A percentile compares a stretch with the other conserved stretches of the same genome.
phyloP scores from a whole-genome alignment of 106 monocot species.

The Dendrobium officinale region DNA sequence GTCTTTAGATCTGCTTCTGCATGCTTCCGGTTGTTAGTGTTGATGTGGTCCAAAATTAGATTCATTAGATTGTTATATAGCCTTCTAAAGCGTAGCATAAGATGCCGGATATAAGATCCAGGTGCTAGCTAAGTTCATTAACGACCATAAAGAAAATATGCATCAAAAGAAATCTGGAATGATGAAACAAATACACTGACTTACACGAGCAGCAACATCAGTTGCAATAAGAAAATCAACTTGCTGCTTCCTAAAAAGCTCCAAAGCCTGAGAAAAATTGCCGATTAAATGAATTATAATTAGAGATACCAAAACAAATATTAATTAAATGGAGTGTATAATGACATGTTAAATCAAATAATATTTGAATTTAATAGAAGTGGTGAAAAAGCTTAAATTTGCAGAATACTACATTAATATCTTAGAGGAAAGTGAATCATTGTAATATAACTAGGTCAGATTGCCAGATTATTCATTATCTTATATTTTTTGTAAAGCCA shows the following conservation, averaged over 20 bases:
- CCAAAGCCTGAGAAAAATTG: constrained; percentile 72
- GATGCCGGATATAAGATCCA: background rate
- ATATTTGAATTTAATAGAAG: background rate
- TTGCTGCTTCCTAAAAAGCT: constrained; percentile 87
- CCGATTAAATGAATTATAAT: constrained; percentile 13
- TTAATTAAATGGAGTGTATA: background rate
- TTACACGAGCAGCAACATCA: constrained; percentile 99
- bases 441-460: no score
- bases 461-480: no score
- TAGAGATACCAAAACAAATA: background rate
- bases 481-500: background rate
- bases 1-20: background rate
- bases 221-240: constrained; percentile 94
- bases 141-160: background rate
- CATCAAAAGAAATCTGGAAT: background rate
- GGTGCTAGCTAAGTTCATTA: background rate
- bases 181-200: constrained; percentile 18
- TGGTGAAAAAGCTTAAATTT: background rate
- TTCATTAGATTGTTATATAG: background rate
- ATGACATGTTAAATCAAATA: background rate
- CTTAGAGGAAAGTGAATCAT: background rate
- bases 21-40: background rate
- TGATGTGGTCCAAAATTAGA: background rate
- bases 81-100: background rate
- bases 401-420: background rate